phyloP scores from a whole-genome alignment of 495 filamentous ascomycete species.

The Neurospora sp. region DNA sequence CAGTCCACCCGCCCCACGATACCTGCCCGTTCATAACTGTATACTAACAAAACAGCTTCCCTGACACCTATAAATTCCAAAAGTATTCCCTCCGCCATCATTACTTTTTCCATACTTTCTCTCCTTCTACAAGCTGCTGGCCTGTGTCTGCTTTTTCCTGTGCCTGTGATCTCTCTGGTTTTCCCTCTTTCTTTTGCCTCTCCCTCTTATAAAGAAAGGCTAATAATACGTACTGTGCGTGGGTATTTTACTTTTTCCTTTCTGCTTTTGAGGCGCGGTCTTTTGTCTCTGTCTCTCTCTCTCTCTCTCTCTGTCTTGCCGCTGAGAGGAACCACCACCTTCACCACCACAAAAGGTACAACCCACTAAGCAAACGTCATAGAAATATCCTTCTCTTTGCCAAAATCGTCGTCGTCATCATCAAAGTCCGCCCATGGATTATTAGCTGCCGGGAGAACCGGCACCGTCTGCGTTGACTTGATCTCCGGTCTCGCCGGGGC shows the following conservation, averaged over 20 bases:
- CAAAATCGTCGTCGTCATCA: slow-evolving; percentile 64
- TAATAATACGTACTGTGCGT: background rate
- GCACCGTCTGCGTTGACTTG: slow-evolving; percentile 30
- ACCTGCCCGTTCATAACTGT: background rate
- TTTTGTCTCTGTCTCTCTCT: background rate
- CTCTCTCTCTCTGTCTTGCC: background rate
- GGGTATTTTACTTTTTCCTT: background rate
- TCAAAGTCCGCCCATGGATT: slow-evolving; percentile 80
- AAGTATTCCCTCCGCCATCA: background rate
- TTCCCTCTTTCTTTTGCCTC: background rate
- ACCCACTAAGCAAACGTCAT: slow-evolving; percentile 57
- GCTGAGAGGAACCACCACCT: no score
- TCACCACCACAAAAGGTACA: background rate
- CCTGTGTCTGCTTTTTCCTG: background rate
- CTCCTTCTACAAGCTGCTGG: background rate
- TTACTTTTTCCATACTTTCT: background rate
- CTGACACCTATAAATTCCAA: background rate
- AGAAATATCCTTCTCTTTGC: slow-evolving; percentile 62
- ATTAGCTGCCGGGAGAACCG: slow-evolving; percentile 42
- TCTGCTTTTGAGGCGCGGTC: background rate
- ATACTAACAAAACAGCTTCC: background rate
- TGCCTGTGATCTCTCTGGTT: background rate
- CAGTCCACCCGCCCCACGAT: background rate
- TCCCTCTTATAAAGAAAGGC: background rate
- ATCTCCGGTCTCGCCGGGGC: slow-evolving; percentile 31